Evolutionary conservation across 139 green algal species (phyloP).

Genomic region (Zygnema circumcarinatum): DNA sequence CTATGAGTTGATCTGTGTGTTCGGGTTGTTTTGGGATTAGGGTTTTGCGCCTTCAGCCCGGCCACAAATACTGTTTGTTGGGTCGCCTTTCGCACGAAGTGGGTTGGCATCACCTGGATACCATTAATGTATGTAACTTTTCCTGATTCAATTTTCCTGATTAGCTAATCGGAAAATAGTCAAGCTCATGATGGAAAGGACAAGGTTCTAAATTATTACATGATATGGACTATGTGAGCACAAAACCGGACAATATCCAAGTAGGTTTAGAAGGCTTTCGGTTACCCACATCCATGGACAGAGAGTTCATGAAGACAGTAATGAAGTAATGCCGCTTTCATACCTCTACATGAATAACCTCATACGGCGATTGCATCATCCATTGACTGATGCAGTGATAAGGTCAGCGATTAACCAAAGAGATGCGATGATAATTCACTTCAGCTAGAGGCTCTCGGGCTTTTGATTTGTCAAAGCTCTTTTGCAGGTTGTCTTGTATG

Average conservation of each 20-base stretch:
- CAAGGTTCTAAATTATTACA: neutral
- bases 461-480: too few species aligned
- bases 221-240: too few species aligned
- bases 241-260: neutral
- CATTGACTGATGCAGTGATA: too few species aligned
- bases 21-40: too few species aligned
- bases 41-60: constrained; percentile 89
- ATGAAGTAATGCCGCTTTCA: neutral
- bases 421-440: too few species aligned
- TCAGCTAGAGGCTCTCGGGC: too few species aligned
- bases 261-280: neutral
- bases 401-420: too few species aligned
- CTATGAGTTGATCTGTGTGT: neutral
- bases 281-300: too few species aligned
- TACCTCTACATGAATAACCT: too few species aligned
- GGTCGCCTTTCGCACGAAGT: constrained; percentile 88
- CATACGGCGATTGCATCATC: too few species aligned
- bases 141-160: too few species aligned
- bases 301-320: neutral
- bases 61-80: constrained; percentile 91
- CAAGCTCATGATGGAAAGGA: neutral
- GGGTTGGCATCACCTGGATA: constrained; percentile 95
- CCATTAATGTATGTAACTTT: constrained; percentile 41
- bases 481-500: neutral
- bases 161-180: neutral